These are phyloP conservation scores for Oropetium thomaeum DNA, from an alignment of 176 grass and related monocot species.

Conservation along the genomic window DNA sequence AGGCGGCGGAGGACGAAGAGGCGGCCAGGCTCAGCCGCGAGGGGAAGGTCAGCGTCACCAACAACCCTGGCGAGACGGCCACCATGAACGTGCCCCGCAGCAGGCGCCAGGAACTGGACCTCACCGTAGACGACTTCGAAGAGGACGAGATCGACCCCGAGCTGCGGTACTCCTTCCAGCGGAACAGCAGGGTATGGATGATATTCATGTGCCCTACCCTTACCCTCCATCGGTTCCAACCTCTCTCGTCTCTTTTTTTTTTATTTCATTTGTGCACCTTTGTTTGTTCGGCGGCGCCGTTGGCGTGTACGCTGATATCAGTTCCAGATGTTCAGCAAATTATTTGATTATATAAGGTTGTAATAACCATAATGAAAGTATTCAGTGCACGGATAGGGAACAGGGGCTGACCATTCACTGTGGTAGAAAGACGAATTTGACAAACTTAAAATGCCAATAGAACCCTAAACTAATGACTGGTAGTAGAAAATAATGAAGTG, in stretches of 20 bases:
- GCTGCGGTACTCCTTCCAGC: slow-evolving; percentile 62
- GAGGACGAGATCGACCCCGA: slow-evolving; percentile 80
- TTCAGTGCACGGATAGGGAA: rapidly evolving
- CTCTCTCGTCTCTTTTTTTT: too few relatives aligned
- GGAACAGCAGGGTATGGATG: slow-evolving; percentile 52
- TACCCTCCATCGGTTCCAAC: not conserved
- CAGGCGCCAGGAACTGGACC: slow-evolving; percentile 38
- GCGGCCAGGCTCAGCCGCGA: slow-evolving; percentile 47
- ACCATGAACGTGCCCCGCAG: slow-evolving; percentile 67
- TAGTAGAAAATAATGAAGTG: not conserved
- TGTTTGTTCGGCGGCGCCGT: not conserved
- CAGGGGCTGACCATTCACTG: too few relatives aligned
- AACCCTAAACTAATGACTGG: not conserved
- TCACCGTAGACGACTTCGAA: slow-evolving; percentile 48
- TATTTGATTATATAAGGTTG: not conserved
- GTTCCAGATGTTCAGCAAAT: not conserved
- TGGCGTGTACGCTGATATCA: not conserved
- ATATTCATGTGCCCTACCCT: not conserved
- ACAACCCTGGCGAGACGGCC: slow-evolving; percentile 59
- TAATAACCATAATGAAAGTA: not conserved
- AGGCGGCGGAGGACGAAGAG: slow-evolving; percentile 57
- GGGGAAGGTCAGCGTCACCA: slow-evolving; percentile 75
- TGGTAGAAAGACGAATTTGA: not conserved
- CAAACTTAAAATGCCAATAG: slow-evolving; percentile 3
- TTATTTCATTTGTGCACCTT: not conserved